These are phyloP conservation scores for Cryptosporidium andersoni DNA, from an alignment of 169 alveolate genomes.

Conservation along the genomic window DNA sequence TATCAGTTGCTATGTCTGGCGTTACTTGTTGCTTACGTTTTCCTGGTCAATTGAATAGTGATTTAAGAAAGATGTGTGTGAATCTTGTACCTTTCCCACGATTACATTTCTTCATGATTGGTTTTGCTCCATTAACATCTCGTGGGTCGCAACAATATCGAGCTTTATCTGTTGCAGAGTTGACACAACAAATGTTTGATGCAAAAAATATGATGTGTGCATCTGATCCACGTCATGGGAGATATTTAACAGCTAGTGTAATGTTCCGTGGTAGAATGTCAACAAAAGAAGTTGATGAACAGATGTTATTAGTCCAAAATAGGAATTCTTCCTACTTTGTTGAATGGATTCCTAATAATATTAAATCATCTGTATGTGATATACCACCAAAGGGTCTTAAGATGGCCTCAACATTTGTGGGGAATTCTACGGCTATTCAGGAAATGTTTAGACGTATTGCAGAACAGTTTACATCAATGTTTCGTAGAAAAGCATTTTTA, in stretches of 20 bases:
- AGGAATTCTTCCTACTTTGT: constrained; percentile 97
- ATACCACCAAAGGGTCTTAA: constrained; percentile 98
- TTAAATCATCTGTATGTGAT: constrained; percentile 96
- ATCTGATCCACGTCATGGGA: constrained; percentile 98
- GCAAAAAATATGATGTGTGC: constrained; percentile 99
- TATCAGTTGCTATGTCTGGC: constrained; percentile 97
- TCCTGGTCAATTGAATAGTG: constrained; percentile 97
- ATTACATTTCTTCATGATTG: constrained; percentile 98
- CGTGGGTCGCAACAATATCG: constrained; percentile 98
- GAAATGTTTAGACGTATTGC: constrained; percentile 98
- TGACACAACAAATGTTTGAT: constrained; percentile 99
- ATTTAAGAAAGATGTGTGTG: constrained; percentile 95
- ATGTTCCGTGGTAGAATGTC: constrained; percentile 99
- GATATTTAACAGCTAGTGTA: constrained; percentile 98
- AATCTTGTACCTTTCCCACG: constrained; percentile 98
- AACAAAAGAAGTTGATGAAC: constrained; percentile 99
- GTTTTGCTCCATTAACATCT: constrained; percentile 97
- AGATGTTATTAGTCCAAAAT: constrained; percentile 97
- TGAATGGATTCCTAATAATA: constrained; percentile 99
- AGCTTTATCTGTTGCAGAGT: constrained; percentile 98
- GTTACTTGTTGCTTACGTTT: constrained; percentile 96
- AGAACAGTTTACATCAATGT: constrained; percentile 97
- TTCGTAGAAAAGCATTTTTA: constrained; percentile 97
- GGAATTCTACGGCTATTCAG: constrained; percentile 97
- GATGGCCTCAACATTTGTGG: constrained; percentile 97